phyloP scores from a whole-genome alignment of 257 asterid genomes.

The Solanum dulcamara region DNA sequence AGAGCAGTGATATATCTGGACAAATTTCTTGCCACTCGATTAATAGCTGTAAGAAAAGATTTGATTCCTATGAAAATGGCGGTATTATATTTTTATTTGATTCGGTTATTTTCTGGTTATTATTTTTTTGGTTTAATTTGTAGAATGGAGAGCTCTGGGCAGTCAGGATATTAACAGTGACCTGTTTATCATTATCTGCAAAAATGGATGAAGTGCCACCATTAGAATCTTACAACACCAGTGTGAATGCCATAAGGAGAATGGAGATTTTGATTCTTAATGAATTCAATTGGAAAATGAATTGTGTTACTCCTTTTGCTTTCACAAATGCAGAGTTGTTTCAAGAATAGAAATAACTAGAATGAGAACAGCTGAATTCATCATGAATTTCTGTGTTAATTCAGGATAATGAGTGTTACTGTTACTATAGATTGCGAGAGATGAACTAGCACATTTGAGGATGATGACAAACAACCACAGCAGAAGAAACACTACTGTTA shows the following conservation, averaged over 20 bases:
- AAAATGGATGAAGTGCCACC: slow-evolving; percentile 53
- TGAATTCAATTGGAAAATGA: slow-evolving; percentile 53
- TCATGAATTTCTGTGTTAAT: not conserved
- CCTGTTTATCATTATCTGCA: slow-evolving; percentile 58
- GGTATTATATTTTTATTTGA: not conserved
- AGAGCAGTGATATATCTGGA: slow-evolving; percentile 40
- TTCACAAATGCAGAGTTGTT: not conserved
- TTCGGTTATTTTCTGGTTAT: not conserved
- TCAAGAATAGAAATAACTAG: not conserved
- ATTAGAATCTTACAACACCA: not conserved
- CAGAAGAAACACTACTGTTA: not conserved
- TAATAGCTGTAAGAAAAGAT: slow-evolving; percentile 29
- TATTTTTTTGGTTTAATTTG: not conserved
- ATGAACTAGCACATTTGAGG: slow-evolving; percentile 4
- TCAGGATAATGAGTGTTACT: not conserved
- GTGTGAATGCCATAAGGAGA: not conserved
- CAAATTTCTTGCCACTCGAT: slow-evolving; percentile 35
- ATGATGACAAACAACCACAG: slow-evolving; percentile 4
- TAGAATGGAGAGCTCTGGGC: slow-evolving; percentile 34
- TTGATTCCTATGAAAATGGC: not conserved
- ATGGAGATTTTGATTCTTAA: slow-evolving; percentile 18
- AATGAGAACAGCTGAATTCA: not conserved
- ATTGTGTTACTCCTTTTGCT: slow-evolving; percentile 34
- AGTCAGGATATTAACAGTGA: slow-evolving; percentile 27
- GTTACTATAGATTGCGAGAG: slow-evolving; percentile 2